A percentile compares a stretch with the other conserved stretches of the same genome.
Evolutionary conservation across 2,329 filamentous ascomycete genomes (phyloP).

Genomic region (Celoporthe dispersa): DNA sequence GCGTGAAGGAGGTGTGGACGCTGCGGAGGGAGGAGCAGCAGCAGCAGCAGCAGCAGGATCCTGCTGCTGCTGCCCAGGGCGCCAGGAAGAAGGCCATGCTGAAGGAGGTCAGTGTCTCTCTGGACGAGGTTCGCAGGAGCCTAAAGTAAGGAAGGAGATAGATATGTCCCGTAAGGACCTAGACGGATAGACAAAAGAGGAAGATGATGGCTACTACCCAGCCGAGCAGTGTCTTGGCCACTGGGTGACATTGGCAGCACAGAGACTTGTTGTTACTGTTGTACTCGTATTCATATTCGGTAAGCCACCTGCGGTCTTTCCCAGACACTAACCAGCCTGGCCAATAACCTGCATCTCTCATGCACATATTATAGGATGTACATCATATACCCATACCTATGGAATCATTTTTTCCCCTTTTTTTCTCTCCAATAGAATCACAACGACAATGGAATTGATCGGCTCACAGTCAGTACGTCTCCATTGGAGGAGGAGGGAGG

Average conservation of each 20-base stretch:
- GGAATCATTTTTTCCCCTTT: not conserved
- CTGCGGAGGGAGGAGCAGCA: slow-evolving; percentile 43
- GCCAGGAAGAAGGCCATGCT: slow-evolving; percentile 41
- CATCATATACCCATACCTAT: not conserved
- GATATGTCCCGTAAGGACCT: not conserved
- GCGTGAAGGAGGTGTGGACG: slow-evolving; percentile 67
- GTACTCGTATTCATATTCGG: no score
- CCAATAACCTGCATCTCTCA: not conserved
- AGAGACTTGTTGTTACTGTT: no score
- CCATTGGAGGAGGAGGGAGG: no score
- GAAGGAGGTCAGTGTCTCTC: slow-evolving; percentile 48
- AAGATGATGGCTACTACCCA: not conserved
- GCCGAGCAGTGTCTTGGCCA: no score
- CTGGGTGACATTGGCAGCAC: no score
- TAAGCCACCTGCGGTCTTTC: no score
- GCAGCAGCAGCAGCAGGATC: not conserved
- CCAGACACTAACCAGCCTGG: not conserved
- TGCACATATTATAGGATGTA: no score
- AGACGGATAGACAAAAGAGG: not conserved
- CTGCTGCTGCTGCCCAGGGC: slow-evolving; percentile 36
- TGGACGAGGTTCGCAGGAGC: slow-evolving; percentile 45
- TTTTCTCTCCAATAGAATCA: no score
- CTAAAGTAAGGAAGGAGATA: slow-evolving; percentile 27
- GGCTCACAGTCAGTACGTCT: not conserved
- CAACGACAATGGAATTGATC: not conserved